Conservation (phyloP, 2,329 filamentous ascomycete genomes). For the Paecilomyces formosus region DNA sequence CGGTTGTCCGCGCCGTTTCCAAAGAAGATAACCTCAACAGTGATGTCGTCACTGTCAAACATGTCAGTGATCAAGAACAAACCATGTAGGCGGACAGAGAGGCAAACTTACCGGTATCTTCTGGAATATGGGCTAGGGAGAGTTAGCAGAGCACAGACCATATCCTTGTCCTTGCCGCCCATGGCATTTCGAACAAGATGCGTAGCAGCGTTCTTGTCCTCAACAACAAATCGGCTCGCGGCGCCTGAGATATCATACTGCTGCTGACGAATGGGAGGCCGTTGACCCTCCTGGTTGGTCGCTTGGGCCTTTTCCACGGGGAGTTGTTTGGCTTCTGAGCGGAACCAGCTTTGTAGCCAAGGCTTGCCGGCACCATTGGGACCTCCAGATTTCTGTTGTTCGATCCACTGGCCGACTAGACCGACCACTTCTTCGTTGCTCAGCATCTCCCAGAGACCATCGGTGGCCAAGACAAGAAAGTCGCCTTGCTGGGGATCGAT, state of each 20-base stretch:
- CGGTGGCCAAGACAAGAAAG: constrained; percentile 92
- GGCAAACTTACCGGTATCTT: constrained; percentile 67
- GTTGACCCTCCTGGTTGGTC: constrained; percentile 57
- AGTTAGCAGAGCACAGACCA: constrained; percentile 85
- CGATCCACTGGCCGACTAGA: constrained; percentile 93
- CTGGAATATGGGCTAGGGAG: constrained; percentile 85
- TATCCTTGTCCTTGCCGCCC: constrained; percentile 86
- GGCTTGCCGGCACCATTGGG: constrained; percentile 42
- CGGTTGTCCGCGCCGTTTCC: constrained; percentile 71
- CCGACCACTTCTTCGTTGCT: constrained; percentile 98
- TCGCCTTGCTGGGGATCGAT: constrained; percentile 84
- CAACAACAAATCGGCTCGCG: constrained; percentile 78
- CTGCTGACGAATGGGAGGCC: constrained; percentile 73
- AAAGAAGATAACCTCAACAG: constrained; percentile 98
- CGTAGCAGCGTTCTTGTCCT: constrained; percentile 93
- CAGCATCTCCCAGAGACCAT: constrained; percentile 98
- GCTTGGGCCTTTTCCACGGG: constrained; percentile 63
- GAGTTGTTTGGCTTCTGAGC: constrained; percentile 48
- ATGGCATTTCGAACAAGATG: constrained; percentile 93
- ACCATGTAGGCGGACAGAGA: background rate
- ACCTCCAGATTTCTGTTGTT: constrained; percentile 53
- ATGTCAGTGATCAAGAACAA: constrained; percentile 13
- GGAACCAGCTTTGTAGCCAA: constrained; percentile 67
- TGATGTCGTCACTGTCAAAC: constrained; percentile 73
- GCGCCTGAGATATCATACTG: constrained; percentile 74